A percentile compares a stretch with the other conserved stretches of the same genome.
Evolutionary conservation across 805 yeast genomes (phyloP).

Genomic region (Starmera quercuum): DNA sequence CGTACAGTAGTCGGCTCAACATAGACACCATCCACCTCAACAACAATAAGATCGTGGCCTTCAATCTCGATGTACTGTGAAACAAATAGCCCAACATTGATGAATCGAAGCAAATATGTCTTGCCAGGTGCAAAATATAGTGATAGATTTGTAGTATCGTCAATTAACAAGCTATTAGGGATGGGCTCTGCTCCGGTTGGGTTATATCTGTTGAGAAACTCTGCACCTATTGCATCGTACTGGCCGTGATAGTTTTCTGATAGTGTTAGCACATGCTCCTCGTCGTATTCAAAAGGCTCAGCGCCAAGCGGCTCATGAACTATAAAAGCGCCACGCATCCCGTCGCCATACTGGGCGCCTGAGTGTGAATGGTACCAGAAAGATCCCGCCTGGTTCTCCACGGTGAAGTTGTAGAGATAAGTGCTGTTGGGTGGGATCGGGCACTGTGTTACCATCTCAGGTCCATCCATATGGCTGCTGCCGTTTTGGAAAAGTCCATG

Average conservation of each 20-base stretch:
- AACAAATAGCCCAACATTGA: conserved; percentile 65
- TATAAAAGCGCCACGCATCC: conserved; percentile 61
- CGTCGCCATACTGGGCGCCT: conserved; percentile 74
- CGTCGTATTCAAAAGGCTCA: conserved; percentile 53
- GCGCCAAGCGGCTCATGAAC: conserved; percentile 52
- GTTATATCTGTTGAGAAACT: conserved; percentile 55
- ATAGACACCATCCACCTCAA: conserved; percentile 70
- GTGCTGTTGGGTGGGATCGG: conserved; percentile 68
- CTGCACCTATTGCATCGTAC: conserved; percentile 35
- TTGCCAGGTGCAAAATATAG: conserved; percentile 49
- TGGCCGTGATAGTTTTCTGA: conserved; percentile 60
- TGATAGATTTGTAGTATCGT: conserved; percentile 53
- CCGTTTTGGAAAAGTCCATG: conserved; percentile 72
- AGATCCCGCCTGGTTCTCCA: conserved; percentile 63
- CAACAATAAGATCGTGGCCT: conserved; percentile 63
- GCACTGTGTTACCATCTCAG: conserved; percentile 73
- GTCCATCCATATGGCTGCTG: conserved; percentile 65
- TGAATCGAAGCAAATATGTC: conserved; percentile 57
- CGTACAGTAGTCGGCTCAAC: conserved; percentile 51
- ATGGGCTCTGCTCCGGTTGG: conserved; percentile 86
- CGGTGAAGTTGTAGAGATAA: conserved; percentile 62
- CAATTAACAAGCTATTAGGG: conserved; percentile 58
- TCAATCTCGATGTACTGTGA: conserved; percentile 65
- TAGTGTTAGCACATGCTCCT: conserved; percentile 48
- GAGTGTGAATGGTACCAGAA: conserved; percentile 82